These are phyloP conservation scores for Talinum fruticosum DNA, from an alignment of 148 eudicot species.

Conservation along the genomic window DNA sequence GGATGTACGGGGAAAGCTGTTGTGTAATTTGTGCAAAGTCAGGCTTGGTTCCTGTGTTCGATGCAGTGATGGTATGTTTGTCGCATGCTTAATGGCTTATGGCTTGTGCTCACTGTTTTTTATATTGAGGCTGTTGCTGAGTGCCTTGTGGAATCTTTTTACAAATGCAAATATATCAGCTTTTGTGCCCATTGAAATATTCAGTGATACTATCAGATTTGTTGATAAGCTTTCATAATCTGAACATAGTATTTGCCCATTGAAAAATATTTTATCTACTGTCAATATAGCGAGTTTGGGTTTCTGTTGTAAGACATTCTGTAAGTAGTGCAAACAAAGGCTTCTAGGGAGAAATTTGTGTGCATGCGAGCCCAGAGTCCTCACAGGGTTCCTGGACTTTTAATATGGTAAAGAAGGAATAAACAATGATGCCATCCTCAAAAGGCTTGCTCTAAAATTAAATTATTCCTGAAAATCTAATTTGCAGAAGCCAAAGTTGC, in stretches of 20 bases:
- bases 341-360: background rate
- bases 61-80: constrained; percentile 93
- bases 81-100: constrained; percentile 32
- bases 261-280: background rate
- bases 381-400: background rate
- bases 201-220: background rate
- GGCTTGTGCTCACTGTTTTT: constrained; percentile 31
- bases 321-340: background rate
- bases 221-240: background rate
- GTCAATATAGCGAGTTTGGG: background rate
- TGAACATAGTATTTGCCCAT: background rate
- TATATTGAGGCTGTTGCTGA: constrained; percentile 11
- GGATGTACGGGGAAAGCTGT: constrained; percentile 65
- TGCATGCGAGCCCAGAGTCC: background rate
- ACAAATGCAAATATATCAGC: background rate
- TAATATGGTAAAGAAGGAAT: background rate
- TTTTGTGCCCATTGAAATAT: background rate
- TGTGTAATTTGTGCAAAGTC: constrained; percentile 85
- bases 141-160: constrained; percentile 12
- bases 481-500: background rate
- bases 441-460: background rate
- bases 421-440: background rate
- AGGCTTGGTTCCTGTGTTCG: constrained; percentile 84
- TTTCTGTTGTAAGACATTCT: background rate
- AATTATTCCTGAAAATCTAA: background rate